Conservation (phyloP, 2,329 filamentous ascomycete species). For the Erysiphe pulchra region DNA sequence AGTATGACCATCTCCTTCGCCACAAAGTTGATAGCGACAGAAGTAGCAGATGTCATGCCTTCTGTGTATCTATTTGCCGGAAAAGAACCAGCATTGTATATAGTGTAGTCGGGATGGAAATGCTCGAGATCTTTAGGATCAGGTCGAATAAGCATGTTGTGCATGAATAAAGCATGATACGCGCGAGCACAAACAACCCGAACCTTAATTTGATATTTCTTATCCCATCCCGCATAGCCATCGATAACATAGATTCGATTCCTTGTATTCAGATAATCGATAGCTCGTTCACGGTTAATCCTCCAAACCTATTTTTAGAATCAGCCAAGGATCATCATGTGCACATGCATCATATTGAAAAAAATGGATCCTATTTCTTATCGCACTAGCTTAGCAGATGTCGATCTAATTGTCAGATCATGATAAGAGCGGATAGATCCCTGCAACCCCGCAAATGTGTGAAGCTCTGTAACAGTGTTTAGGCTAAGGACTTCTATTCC, state of each 20-base stretch:
- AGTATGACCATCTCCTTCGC: conserved; percentile 99
- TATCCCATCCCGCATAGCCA: conserved; percentile 93
- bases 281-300: conserved; percentile 95
- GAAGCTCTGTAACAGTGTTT: too few species aligned
- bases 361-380: background rate
- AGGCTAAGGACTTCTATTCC: too few species aligned
- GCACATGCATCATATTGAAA: conserved; percentile 1
- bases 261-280: conserved; percentile 97
- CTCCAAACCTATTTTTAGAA: conserved; percentile 56
- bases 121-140: conserved; percentile 73
- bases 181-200: conserved; percentile 95
- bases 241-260: conserved; percentile 98
- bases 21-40: conserved; percentile 94
- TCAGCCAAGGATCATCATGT: background rate
- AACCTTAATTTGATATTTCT: conserved; percentile 92
- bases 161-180: conserved; percentile 99
- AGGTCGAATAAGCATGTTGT: conserved; percentile 98
- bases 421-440: too few species aligned
- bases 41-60: conserved; percentile 96
- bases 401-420: too few species aligned
- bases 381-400: too few species aligned
- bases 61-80: conserved; percentile 94
- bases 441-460: too few species aligned
- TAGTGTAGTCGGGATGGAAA: conserved; percentile 98
- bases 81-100: conserved; percentile 98